phyloP scores from a whole-genome alignment of 2,329 filamentous ascomycete species.

The Ophiostoma montium region DNA sequence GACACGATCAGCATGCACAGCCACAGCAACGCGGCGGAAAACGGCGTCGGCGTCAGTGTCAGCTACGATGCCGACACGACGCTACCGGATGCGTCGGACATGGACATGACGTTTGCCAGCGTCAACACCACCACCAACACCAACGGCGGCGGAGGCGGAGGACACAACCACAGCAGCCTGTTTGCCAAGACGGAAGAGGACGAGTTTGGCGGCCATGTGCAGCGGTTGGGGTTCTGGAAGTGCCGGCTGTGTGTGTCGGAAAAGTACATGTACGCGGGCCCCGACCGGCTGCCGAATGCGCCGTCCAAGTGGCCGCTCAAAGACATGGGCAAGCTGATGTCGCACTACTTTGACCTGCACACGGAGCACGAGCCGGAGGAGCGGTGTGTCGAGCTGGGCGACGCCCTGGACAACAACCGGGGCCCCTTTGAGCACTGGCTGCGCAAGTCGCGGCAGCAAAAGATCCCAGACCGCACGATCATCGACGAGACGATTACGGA shows the following conservation, averaged over 20 bases:
- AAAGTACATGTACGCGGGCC: constrained; percentile 28
- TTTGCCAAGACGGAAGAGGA: constrained; percentile 10
- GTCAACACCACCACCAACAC: neutral
- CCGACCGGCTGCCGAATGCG: constrained; percentile 26
- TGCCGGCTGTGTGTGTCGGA: constrained; percentile 29
- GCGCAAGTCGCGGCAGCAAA: constrained; percentile 25
- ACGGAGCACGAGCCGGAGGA: constrained; percentile 27
- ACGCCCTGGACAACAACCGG: constrained; percentile 27
- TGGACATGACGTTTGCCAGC: neutral
- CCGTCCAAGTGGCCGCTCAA: constrained; percentile 33
- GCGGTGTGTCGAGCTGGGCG: constrained; percentile 29
- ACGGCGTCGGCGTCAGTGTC: neutral
- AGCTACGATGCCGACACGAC: neutral
- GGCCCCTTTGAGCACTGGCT: constrained; percentile 35
- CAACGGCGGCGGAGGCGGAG: neutral
- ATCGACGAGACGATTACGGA: constrained; percentile 24
- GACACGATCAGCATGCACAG: constrained; percentile 11
- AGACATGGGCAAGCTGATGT: constrained; percentile 32
- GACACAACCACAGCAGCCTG: constrained; percentile 6
- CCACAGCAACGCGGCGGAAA: constrained; percentile 1
- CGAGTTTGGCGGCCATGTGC: constrained; percentile 16
- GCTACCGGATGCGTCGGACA: neutral
- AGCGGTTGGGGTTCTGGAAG: constrained; percentile 32
- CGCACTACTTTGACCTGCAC: constrained; percentile 33
- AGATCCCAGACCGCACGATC: constrained; percentile 20